Evolutionary conservation across 257 asterid genomes (phyloP).

Genomic region (Fraxinus americana): DNA sequence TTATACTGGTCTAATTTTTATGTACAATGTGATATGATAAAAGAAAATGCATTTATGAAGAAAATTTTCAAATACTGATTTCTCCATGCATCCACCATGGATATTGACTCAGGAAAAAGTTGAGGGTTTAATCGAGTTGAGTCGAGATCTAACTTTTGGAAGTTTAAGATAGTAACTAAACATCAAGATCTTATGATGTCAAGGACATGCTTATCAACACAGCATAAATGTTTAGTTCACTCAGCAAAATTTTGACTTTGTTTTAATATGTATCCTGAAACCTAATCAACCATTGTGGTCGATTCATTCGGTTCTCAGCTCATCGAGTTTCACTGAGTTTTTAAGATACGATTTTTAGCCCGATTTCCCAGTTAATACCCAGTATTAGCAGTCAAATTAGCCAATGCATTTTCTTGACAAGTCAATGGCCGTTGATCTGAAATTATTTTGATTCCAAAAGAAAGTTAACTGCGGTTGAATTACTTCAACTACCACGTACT

Average conservation of each 20-base stretch:
- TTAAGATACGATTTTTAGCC: too few relatives aligned
- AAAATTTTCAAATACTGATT: neutral
- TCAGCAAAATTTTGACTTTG: too few relatives aligned
- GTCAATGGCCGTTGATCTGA: slow-evolving; percentile 28
- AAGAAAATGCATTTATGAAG: neutral
- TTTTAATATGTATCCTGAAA: neutral
- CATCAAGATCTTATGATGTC: too few relatives aligned
- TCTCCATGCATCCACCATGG: neutral
- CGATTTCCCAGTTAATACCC: too few relatives aligned
- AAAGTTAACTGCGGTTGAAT: slow-evolving; percentile 20
- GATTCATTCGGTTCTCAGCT: neutral
- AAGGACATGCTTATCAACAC: neutral
- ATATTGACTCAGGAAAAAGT: neutral
- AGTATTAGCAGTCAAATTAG: too few relatives aligned
- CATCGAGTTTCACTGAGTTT: neutral
- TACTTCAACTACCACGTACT: slow-evolving; percentile 13
- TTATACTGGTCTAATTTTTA: neutral
- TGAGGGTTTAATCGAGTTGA: neutral
- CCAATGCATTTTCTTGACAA: slow-evolving; percentile 6
- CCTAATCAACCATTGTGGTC: neutral
- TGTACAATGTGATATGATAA: neutral
- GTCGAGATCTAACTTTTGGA: neutral
- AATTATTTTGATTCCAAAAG: slow-evolving; percentile 9
- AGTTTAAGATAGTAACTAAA: neutral
- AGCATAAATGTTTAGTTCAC: too few relatives aligned